phyloP scores from a whole-genome alignment of 2,329 filamentous ascomycete species.

The Hymenoscyphus infarciens region DNA sequence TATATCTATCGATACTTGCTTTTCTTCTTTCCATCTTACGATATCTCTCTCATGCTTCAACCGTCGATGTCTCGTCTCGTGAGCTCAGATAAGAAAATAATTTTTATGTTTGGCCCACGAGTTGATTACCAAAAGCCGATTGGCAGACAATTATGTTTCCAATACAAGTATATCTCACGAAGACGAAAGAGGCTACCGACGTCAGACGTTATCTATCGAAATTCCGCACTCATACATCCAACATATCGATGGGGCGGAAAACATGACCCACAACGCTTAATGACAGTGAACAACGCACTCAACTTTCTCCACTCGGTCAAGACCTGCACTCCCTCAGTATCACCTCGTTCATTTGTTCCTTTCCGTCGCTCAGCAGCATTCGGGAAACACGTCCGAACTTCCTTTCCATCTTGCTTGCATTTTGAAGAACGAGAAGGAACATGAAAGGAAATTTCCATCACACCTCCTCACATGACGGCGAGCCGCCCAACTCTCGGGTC shows the following conservation, averaged over 20 bases:
- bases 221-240: neutral
- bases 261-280: too few relatives aligned
- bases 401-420: neutral
- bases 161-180: neutral
- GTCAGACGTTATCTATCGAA: neutral
- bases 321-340: neutral
- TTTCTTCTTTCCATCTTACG: neutral
- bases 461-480: neutral
- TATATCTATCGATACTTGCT: neutral
- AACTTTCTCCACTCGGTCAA: too few relatives aligned
- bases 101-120: neutral
- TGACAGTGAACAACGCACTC: too few relatives aligned
- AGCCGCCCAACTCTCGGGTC: conserved; percentile 1
- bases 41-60: neutral
- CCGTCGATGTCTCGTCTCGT: neutral
- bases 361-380: neutral
- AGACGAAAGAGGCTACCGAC: neutral
- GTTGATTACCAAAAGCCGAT: neutral
- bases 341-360: neutral
- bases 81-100: neutral
- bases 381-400: too few relatives aligned
- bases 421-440: too few relatives aligned
- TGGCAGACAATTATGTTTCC: neutral
- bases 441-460: too few relatives aligned
- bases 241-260: neutral